Evolutionary conservation across 345 rosid species (phyloP), one percentile per base, ranked within the genome.

Genomic region (Corchorus capsularis): DNA sequence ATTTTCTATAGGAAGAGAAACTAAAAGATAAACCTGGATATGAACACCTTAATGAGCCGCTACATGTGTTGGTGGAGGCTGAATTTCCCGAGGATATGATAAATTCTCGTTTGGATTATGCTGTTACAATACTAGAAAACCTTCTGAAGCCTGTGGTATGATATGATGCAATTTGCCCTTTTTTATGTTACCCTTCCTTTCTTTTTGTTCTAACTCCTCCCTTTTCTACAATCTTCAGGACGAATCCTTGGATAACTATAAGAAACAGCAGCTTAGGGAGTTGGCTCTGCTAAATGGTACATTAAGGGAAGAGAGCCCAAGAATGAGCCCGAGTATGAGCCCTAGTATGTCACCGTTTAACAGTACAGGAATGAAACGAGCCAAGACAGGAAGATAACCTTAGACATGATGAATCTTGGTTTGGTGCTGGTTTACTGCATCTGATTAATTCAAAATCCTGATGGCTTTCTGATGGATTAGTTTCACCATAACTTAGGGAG

Each of bases 61-160:
- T 93, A 73, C 98, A 96, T 65, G 86, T 96, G 43, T 80, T 96
- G 80, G 88, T 96, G 68, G 99, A 92, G 84, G 99, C 97, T 13
- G 99, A 92, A 80, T 94, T 92, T 81, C 94, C 94, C 0, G 98
- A 93, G 82, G 94, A 91, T 81, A 78, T 87, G 71, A 83, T 96
- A 75, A 86, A 96, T 81, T 68, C 89, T 34, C 89, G 87, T 39
- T 69, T 96, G 85, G 94, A 92, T 45, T 85, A 89, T 53, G 99
- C 99, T 4, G 83, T 92, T 53, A 78, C 89, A 7, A 78, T 96
- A 75, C 84, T 96, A 50, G 93, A 92, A 73, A 86, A 83, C 69
- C 96, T 96, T 77, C 78, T 96, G 78, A 93, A 87, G 89, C 99
- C 99, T 41, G 88, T 96, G 97, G 97, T 93, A 89, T 59, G 85